Evolutionary conservation across 768 basidiomycete genomes (phyloP).

Genomic region (Crepidotus variabilis): DNA sequence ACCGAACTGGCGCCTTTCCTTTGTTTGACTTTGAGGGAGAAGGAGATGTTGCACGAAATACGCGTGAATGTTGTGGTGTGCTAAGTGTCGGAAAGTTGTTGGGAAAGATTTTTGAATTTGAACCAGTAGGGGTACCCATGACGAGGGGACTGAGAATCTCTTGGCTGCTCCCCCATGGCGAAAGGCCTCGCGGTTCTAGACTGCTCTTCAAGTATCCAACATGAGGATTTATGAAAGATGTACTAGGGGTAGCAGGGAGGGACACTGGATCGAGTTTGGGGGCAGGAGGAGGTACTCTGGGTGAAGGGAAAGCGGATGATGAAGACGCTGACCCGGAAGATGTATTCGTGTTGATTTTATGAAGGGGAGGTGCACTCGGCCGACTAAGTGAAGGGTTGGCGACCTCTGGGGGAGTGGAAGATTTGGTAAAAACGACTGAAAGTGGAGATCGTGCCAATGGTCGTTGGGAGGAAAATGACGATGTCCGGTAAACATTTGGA

Average conservation of each 20-base stretch:
- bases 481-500: slow-evolving; percentile 13
- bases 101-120: slow-evolving; percentile 21
- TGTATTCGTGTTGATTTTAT: slow-evolving; percentile 32
- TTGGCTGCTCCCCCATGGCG: slow-evolving; percentile 17
- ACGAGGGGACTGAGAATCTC: slow-evolving; percentile 43
- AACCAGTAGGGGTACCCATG: slow-evolving; percentile 29
- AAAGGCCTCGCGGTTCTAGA: slow-evolving; percentile 14
- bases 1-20: slow-evolving; percentile 26
- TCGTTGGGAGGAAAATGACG: slow-evolving; percentile 20
- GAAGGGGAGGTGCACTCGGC: slow-evolving; percentile 23
- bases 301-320: slow-evolving; percentile 20
- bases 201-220: slow-evolving; percentile 27
- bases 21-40: slow-evolving; percentile 17
- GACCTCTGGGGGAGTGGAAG: slow-evolving; percentile 3
- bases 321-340: slow-evolving; percentile 14
- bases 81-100: slow-evolving; percentile 26
- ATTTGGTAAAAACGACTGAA: slow-evolving; percentile 5
- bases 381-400: slow-evolving; percentile 14
- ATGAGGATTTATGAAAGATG: slow-evolving; percentile 25
- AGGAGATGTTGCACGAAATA: slow-evolving; percentile 10
- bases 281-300: slow-evolving; percentile 34
- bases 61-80: slow-evolving; percentile 14
- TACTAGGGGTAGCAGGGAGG: slow-evolving; percentile 42
- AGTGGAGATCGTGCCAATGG: slow-evolving; percentile 1
- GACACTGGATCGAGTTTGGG: slow-evolving; percentile 39